Evolutionary conservation across 73 alveolate species (phyloP).

Genomic region (Tetrahymena malaccensis): DNA sequence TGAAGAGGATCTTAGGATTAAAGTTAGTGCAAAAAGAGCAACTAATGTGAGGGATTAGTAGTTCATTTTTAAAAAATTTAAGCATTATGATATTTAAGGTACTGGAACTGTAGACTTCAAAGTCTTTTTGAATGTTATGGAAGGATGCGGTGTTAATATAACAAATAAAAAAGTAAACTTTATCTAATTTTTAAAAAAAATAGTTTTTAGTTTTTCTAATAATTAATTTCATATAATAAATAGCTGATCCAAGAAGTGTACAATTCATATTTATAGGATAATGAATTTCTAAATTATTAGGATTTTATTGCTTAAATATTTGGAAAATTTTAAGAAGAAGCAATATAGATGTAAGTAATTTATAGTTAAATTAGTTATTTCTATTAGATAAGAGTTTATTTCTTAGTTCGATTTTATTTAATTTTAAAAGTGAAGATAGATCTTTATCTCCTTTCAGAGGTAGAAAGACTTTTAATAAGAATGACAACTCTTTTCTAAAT

Average conservation of each 20-base stretch:
- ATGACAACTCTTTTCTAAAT: neutral
- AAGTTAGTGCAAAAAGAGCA: neutral
- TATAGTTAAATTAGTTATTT: neutral
- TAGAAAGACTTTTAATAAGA: neutral
- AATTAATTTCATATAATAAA: neutral
- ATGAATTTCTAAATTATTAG: neutral
- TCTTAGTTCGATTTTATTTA: too few species aligned
- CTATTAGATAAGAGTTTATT: too few species aligned
- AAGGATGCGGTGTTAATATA: neutral
- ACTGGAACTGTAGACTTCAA: neutral
- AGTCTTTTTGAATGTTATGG: neutral
- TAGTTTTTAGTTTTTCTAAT: neutral
- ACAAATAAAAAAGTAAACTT: neutral
- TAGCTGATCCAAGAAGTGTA: neutral
- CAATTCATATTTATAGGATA: neutral
- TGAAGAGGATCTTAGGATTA: neutral
- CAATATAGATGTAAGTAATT: neutral
- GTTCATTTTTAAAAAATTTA: neutral
- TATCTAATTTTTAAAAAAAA: neutral
- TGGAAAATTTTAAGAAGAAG: neutral
- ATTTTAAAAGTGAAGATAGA: neutral
- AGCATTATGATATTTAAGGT: neutral
- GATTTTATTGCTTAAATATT: neutral
- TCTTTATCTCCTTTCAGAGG: neutral
- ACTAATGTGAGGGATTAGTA: neutral